Conservation (phyloP, 192 early-diverging fungal genomes). For the Coemansia asiatica region DNA sequence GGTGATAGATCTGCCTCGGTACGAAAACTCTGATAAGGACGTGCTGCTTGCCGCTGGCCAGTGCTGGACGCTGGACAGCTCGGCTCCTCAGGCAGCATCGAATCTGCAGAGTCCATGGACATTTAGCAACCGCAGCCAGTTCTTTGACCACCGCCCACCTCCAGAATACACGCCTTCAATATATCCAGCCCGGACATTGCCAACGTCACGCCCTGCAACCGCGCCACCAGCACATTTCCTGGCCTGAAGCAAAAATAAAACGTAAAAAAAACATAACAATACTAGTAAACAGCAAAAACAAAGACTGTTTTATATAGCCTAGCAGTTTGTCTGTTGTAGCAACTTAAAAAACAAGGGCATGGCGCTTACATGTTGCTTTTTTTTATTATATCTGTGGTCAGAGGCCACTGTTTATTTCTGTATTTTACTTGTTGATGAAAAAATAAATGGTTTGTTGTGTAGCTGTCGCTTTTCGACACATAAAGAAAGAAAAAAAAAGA, state of each 20-base stretch:
- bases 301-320: not conserved
- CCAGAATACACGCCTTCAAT: not conserved
- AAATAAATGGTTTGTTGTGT: too few relatives aligned
- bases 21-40: slow-evolving; percentile 44
- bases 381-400: too few relatives aligned
- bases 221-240: too few relatives aligned
- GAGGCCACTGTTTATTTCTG: not conserved
- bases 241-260: not conserved
- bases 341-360: too few relatives aligned
- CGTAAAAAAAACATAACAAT: too few relatives aligned
- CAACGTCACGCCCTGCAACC: not conserved
- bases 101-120: not conserved
- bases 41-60: slow-evolving; percentile 35
- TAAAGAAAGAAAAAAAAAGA: too few relatives aligned
- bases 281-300: too few relatives aligned
- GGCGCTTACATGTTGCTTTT: too few relatives aligned
- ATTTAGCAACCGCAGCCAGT: not conserved
- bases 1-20: slow-evolving; percentile 33
- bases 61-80: slow-evolving; percentile 14
- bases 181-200: not conserved
- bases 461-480: too few relatives aligned
- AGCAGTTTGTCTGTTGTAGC: not conserved
- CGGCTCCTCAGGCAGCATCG: not conserved
- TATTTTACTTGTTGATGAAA: not conserved
- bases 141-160: not conserved